These are phyloP conservation scores for Sclerotinia glacialis DNA, from an alignment of 2,329 filamentous ascomycete species.

Conservation along the genomic window DNA sequence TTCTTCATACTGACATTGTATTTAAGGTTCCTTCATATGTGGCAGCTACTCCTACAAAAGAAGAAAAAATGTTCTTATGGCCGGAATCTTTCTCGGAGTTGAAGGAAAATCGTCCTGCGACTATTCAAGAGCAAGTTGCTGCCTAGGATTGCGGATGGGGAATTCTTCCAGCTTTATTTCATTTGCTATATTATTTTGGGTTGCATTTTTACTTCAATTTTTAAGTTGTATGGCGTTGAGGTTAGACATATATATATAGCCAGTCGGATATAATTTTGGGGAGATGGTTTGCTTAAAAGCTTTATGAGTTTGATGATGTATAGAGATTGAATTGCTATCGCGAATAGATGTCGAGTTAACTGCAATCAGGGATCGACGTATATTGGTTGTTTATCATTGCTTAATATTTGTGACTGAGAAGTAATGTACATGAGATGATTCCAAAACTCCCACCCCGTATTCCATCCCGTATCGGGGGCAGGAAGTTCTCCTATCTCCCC, in stretches of 20 bases:
- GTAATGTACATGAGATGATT: too few species aligned
- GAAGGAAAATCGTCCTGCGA: slow-evolving; percentile 5
- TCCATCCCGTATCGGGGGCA: slow-evolving; percentile 88
- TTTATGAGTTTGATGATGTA: too few species aligned
- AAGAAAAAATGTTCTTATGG: slow-evolving; percentile 63
- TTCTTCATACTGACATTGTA: neutral
- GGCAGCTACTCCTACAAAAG: slow-evolving; percentile 50
- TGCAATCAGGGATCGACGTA: too few species aligned
- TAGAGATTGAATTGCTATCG: too few species aligned
- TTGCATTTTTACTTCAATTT: neutral
- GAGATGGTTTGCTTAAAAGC: too few species aligned
- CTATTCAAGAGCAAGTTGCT: neutral
- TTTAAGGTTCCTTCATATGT: slow-evolving; percentile 46
- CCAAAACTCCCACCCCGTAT: too few species aligned
- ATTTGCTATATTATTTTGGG: neutral
- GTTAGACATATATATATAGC: neutral
- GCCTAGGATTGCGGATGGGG: neutral
- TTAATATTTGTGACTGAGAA: too few species aligned
- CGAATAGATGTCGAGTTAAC: too few species aligned
- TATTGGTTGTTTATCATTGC: too few species aligned
- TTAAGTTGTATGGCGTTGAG: slow-evolving; percentile 9
- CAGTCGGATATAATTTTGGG: neutral
- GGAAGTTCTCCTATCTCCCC: slow-evolving; percentile 80
- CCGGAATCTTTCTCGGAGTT: slow-evolving; percentile 54
- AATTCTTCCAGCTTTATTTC: neutral